Evolutionary conservation across 257 asterid genomes (phyloP), one percentile per base, ranked within the genome.

Genomic region (Gentiana straminea): DNA sequence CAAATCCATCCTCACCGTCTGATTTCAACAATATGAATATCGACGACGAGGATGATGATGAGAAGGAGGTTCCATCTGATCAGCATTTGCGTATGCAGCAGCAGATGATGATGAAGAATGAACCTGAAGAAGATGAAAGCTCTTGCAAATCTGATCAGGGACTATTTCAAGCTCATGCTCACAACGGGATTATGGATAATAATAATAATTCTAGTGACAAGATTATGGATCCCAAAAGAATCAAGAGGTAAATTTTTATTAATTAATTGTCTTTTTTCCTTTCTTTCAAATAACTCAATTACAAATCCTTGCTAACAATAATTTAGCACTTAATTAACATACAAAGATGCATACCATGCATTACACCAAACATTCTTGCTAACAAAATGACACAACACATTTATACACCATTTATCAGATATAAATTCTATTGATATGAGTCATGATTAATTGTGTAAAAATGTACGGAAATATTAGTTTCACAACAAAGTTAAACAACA

Each of bases 201-300:
- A 75, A 84, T 48, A 58, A 48, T 24, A 24, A 24, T 6, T 13
- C 6, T 2, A 36, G 52, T 2, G 83, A 82, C 9, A 82, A 77
- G 58, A 77, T 88, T 34, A 60, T 61, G 37, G 94, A 89, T 78
- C 96, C 97, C 0, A 89, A 89, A 73, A 74, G 96, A 76, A 84
- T 89, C 64, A 86, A 84, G 70, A 82, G 97, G 97, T 86, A 70
- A 37, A 48, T 36, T 11, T 33, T 11, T 0, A 1, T 3, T 24
- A 41, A 2, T 5, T 41, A 0, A 5, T 4, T 41, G 5, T 41
- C 7, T 24, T 5, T 51, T n/a, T 3, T 55, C 13, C 32, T 36
- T 13, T 55, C 11, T 1, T 36, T 7, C 24, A 24, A 24, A 24
- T 24, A 24, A 24, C 24, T 24, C 24, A 24, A 24, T 24, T 24